Base-by-base conservation (phyloP, 2,329 filamentous ascomycete genomes). In the Colletotrichum paranaense region DNA sequence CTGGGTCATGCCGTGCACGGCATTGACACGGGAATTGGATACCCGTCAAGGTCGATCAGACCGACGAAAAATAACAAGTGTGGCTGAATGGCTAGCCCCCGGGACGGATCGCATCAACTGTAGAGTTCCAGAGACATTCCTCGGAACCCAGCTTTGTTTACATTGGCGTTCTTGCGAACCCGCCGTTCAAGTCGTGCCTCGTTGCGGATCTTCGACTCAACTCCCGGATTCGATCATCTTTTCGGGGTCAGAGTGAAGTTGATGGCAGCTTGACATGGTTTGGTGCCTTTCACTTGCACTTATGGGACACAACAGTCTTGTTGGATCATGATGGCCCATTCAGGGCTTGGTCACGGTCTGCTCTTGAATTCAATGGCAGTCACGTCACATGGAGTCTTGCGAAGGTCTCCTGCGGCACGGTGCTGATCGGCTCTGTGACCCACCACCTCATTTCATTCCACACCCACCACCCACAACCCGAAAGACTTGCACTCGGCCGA, bases 21-120 rank as follows among this genome's bases (percentile, higher is more conserved):
- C 67, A 66, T 70, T 70, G 56, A 70, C 67, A 26, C 56, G 70
- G 55, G 66, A 60, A 60, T 30, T 35, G 22, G 32, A 32, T 28
- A 32, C 7, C 22, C 26, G n/a, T 22, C 49, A 28, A 32, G 19
- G 52, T 12, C 28, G 22, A 35, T 28, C 59, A n/a, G 46, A 52
- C 22, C 1, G 2, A 7, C 9, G 4, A 5, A 19, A 16, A 22
- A 35, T 35, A 35, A 42, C 14, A 7, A 7, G n/a, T 24, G 22
- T 55, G 52, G 59, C 42, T 28, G 42, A 62, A 14, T 22, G 42
- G 26, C 19, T 52, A 4, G 14, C 22, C 22, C 9, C 30, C 16
- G 28, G 16, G 56, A 30, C 56, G 56, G 28, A 5, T 30, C 65
- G n/a, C 14, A 4, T 22, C 32, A 26, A 9, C 7, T 6, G 19